Conservation (phyloP, 805 yeast genomes). For the Sugiyamaella americana region DNA sequence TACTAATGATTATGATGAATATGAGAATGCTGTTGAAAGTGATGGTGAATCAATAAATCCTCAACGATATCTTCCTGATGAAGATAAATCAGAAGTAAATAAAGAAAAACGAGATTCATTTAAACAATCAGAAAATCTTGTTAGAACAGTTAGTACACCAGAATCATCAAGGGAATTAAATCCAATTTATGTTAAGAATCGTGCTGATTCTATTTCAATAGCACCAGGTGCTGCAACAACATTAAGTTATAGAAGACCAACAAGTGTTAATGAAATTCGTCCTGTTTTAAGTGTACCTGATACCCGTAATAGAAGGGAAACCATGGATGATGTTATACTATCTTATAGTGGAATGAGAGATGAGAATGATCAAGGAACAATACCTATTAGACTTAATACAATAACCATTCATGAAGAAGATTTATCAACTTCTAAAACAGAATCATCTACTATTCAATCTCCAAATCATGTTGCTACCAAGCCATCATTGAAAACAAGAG, state of each 20-base stretch:
- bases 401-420: background rate
- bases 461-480: background rate
- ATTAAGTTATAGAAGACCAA: background rate
- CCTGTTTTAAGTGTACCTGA: background rate
- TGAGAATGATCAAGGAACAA: too few relatives aligned
- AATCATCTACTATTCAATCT: background rate
- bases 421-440: background rate
- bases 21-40: background rate
- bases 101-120: background rate
- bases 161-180: too few relatives aligned
- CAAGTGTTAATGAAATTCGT: background rate
- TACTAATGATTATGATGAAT: background rate
- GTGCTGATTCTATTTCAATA: constrained; percentile 3
- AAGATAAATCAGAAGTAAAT: background rate
- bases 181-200: background rate
- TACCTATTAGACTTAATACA: too few relatives aligned
- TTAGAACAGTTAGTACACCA: background rate
- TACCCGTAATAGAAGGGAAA: constrained; percentile 2
- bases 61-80: background rate
- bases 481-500: background rate
- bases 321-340: constrained; percentile 14
- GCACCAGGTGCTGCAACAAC: constrained; percentile 5
- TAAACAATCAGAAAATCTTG: too few relatives aligned
- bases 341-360: constrained; percentile 5
- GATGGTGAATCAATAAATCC: background rate